phyloP scores from a whole-genome alignment of 2,329 filamentous ascomycete genomes.

The Lizonia empirigonia region DNA sequence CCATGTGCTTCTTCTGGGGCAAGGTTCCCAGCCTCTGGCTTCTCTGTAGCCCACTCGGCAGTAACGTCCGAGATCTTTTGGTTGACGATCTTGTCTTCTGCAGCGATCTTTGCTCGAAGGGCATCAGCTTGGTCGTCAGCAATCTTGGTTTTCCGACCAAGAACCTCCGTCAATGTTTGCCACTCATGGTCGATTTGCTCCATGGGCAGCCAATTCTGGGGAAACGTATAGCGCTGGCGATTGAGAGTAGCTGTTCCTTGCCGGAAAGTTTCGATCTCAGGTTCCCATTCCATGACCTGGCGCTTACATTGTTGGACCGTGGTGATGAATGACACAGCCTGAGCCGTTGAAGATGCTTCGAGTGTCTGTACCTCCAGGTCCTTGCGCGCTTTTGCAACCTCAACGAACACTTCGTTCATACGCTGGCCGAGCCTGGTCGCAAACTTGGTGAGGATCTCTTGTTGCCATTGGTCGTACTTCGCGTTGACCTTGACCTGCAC shows the following conservation, averaged over 20 bases:
- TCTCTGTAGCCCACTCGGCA: slow-evolving; percentile 90
- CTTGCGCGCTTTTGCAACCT: slow-evolving; percentile 86
- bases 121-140: slow-evolving; percentile 97
- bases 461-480: slow-evolving; percentile 99
- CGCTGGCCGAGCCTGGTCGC: slow-evolving; percentile 84
- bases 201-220: slow-evolving; percentile 90
- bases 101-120: slow-evolving; percentile 89
- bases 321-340: slow-evolving; percentile 98
- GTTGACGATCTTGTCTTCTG: slow-evolving; percentile 88
- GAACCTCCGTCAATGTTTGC: slow-evolving; percentile 88
- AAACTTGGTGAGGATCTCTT: slow-evolving; percentile 94
- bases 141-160: slow-evolving; percentile 90
- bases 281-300: slow-evolving; percentile 91
- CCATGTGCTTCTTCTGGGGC: slow-evolving; percentile 86
- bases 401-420: slow-evolving; percentile 89
- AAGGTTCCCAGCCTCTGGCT: slow-evolving; percentile 93
- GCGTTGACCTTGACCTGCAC: slow-evolving; percentile 98
- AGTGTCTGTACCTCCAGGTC: slow-evolving; percentile 91
- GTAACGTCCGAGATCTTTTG: slow-evolving; percentile 88
- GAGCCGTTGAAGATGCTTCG: slow-evolving; percentile 92
- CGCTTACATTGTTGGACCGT: slow-evolving; percentile 95
- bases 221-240: slow-evolving; percentile 91
- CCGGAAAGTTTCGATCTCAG: slow-evolving; percentile 93
- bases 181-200: slow-evolving; percentile 97
- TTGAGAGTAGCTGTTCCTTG: slow-evolving; percentile 92